Evolutionary conservation across 768 basidiomycete species (phyloP), one percentile per base, ranked within the genome.

Genomic region (Scleroderma citrinum): DNA sequence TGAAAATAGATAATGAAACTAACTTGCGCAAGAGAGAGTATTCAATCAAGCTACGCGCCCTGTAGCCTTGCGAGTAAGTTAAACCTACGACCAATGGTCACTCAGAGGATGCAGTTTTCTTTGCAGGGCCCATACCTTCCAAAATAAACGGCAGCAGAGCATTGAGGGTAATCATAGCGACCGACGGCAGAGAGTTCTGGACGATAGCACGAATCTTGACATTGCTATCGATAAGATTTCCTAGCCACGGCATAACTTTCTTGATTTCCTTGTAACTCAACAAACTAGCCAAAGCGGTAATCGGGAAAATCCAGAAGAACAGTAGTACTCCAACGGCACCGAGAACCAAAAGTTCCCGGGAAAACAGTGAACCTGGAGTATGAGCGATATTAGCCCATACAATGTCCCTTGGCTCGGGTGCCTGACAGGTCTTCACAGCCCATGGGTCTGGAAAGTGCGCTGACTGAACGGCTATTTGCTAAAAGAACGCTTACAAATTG

Each of bases 361-460:
- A 73, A 40, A 79, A 75, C 16, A 82, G 71, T 30, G 79, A 70
- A 14, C 74, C 60, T 1, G 72, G 70, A 0, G 89, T 78, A 19
- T 85, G 80, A 2, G 83, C 73, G 71, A 98, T 86, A 56, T 92
- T 93, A 26, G 83, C 74, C 96, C 96, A 99, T 17, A 97, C 81
- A 48, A 98, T 89, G 64, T 98, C 95, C 42, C 95, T 81, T 10
- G 95, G 94, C 62, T 97, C 94, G 0, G 95, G 95, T 0, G 95
- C 93, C 17, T 81, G 78, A 50, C 73, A 77, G 11, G 90, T 94
- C 29, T 75, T 75, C 45, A 78, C 76, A 63, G 82, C 77, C 46
- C 75, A 76, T 14, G 85, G 85, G 46, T 76, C 76, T 0, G 87
- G 76, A 0, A 85, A 78, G 58, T 92, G 87, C 0, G 87, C 87